Evolutionary conservation across 1,284 basidiomycete genomes (phyloP), one percentile per base, ranked within the genome.

Genomic region (Rhodotorula sp.): DNA sequence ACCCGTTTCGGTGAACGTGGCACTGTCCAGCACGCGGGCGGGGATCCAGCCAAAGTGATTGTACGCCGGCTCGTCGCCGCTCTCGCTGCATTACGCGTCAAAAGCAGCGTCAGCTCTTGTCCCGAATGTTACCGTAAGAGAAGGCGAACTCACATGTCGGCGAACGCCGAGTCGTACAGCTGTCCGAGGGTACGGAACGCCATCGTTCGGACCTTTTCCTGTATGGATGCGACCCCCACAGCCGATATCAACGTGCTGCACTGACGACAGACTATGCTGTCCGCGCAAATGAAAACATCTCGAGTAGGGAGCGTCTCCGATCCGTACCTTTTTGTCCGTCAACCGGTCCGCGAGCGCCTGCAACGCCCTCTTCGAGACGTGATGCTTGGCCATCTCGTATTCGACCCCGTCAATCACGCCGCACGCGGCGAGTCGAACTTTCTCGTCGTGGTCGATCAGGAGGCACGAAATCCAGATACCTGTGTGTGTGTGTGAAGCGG

Each of bases 1-100:
- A 2, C 21, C 16, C 5, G 0, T 63, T 52, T 70, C 74, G n/a
- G 38, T n/a, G 43, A 64, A 72, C 21, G 45, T 54, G 38, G 76
- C 50, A 19, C 85, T 68, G 83, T 84, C 55, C 91, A 84, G 76
- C 45, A 99, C 83, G 55, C 85, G 84, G 48, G 89, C 85, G 0
- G 97, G 95, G 71, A 99, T 98, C 97, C 97, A 99, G 0, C 87
- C 87, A 79, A 99, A 97, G 66, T 95, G 92, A 28, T 84, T 80
- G 26, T 89, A 85, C 0, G 93, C 92, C 0, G 86, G 84, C 1
- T 85, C 82, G 70, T 93, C 91, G 67, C 88, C 88, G 71, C 87
- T 89, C 79, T 95, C 93, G 75, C 93, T 97, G 72, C 38, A 12
- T 12, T 14, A 10, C 38, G 38, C 26, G n/a, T 21, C 2, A 23